phyloP scores from a whole-genome alignment of 257 asterid species.

The Buddleja alternifolia region DNA sequence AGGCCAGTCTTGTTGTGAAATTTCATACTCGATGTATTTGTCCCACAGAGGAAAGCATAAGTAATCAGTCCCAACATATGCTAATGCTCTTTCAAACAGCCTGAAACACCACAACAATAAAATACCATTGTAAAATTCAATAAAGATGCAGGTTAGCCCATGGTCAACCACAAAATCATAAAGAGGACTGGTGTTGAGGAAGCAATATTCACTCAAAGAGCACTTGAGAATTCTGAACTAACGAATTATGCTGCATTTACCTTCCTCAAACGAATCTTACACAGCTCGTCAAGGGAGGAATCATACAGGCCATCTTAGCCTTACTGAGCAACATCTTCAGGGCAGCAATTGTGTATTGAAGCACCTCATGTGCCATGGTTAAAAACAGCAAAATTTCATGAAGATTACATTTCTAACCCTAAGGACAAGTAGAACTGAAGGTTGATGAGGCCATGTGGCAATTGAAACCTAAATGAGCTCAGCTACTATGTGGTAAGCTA shows the following conservation, averaged over 20 bases:
- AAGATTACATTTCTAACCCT: slow-evolving; percentile 71
- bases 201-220: slow-evolving; percentile 63
- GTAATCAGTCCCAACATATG: slow-evolving; percentile 94
- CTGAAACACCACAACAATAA: slow-evolving; percentile 51
- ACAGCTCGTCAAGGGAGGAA: slow-evolving; percentile 73
- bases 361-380: slow-evolving; percentile 89
- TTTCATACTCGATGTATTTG: slow-evolving; percentile 89
- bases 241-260: slow-evolving; percentile 65
- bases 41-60: slow-evolving; percentile 97
- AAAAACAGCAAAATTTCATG: slow-evolving; percentile 64
- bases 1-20: slow-evolving; percentile 86
- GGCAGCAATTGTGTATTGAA: slow-evolving; percentile 74
- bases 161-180: slow-evolving; percentile 39
- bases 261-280: slow-evolving; percentile 85
- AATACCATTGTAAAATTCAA: slow-evolving; percentile 33
- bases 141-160: slow-evolving; percentile 27
- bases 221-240: slow-evolving; percentile 60
- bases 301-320: slow-evolving; percentile 77
- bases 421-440: slow-evolving; percentile 52
- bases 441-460: slow-evolving; percentile 50
- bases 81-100: slow-evolving; percentile 94
- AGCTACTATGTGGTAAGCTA: slow-evolving; percentile 43
- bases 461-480: slow-evolving; percentile 45
- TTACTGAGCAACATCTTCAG: slow-evolving; percentile 71
- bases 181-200: slow-evolving; percentile 41